Conservation (phyloP, 2,329 filamentous ascomycete genomes). For the Diaporthe ilicicola region DNA sequence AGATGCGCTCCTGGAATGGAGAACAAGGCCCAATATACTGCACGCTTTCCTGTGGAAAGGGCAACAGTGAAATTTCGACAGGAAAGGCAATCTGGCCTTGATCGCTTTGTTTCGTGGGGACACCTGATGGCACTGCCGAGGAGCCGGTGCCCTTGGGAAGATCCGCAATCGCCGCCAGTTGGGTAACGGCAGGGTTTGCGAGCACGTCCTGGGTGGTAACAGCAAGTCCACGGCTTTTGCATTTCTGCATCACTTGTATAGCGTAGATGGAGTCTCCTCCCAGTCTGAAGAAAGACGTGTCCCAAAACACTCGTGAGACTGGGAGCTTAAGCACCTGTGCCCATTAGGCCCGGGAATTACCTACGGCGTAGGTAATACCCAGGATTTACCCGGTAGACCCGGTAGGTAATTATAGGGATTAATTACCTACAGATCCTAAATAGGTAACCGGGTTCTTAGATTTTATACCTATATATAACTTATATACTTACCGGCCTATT, state of each 20-base stretch:
- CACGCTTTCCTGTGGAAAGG: neutral
- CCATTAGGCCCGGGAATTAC: no score
- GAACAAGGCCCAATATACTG: neutral
- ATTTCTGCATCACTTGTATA: constrained; percentile 46
- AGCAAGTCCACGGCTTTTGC: neutral
- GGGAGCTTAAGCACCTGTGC: neutral
- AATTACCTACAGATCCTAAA: no score
- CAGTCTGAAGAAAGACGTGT: constrained; percentile 68
- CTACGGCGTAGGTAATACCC: no score
- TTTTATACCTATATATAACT: no score
- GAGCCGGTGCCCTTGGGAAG: neutral
- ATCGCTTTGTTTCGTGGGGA: neutral
- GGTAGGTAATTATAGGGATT: no score
- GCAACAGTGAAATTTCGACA: neutral
- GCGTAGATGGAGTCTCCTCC: constrained; percentile 67
- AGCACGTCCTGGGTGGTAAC: neutral
- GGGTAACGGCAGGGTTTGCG: neutral
- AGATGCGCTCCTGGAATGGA: neutral
- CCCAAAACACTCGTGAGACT: constrained; percentile 31
- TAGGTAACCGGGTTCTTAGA: no score
- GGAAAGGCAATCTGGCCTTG: no score
- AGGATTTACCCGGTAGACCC: no score
- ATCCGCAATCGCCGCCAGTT: neutral
- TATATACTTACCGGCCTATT: no score
- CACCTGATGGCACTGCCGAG: neutral